Percentiles rank a stretch among this genome's conserved stretches.
These are phyloP conservation scores for Mortierella sp. DNA, from an alignment of 371 early-diverging fungal species.

Conservation along the genomic window DNA sequence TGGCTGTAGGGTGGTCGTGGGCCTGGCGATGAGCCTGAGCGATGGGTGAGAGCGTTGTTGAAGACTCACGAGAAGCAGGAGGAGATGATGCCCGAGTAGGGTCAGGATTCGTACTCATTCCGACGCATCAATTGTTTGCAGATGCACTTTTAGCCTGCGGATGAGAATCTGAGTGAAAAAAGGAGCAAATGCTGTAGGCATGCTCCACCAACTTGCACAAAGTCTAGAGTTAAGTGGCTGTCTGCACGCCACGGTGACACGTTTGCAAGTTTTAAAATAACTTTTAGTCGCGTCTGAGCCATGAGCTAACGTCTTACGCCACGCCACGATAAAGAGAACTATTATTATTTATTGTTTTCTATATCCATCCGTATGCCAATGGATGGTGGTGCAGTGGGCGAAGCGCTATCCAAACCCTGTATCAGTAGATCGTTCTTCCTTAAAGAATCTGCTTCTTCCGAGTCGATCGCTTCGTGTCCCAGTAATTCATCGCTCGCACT, in stretches of 20 bases:
- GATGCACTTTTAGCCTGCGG: neutral
- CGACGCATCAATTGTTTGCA: conserved; percentile 32
- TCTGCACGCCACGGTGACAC: conserved; percentile 1
- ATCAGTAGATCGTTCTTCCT: conserved; percentile 1
- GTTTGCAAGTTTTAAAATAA: conserved; percentile 1
- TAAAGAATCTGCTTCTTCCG: neutral
- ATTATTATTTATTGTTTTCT: neutral
- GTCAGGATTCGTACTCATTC: conserved; percentile 48
- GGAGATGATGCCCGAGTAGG: conserved; percentile 44
- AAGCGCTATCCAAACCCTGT: neutral
- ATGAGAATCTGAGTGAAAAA: neutral
- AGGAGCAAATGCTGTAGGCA: neutral
- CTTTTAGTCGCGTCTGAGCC: conserved; percentile 1
- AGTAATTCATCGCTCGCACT: neutral
- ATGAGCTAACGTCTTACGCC: neutral
- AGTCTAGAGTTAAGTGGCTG: conserved; percentile 1
- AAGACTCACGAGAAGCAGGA: conserved; percentile 8
- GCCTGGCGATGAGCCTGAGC: conserved; percentile 28
- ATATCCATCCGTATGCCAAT: neutral
- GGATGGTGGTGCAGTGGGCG: neutral
- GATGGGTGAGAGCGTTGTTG: conserved; percentile 16
- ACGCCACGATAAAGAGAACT: neutral
- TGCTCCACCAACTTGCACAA: too few relatives aligned
- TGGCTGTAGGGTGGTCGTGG: conserved; percentile 15
- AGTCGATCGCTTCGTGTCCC: neutral